Percentiles rank a stretch among this genome's conserved stretches.
phyloP scores from a whole-genome alignment of 2,329 filamentous ascomycete species.

The Plenodomus lindquistii region DNA sequence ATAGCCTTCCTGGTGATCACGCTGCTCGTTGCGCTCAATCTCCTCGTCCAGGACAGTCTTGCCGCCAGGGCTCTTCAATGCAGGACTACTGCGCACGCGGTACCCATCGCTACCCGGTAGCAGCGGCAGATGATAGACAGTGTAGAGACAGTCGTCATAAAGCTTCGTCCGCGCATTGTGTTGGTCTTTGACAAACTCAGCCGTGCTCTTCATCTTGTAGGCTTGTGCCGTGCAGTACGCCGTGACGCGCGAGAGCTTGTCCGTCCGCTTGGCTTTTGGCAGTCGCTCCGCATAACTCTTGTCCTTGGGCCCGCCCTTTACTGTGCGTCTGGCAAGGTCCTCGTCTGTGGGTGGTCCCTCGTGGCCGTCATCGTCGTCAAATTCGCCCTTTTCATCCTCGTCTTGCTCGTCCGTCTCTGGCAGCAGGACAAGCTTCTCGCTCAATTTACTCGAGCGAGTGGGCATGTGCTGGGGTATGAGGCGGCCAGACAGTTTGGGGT shows the following conservation, averaged over 20 bases:
- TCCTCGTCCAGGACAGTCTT: slow-evolving; percentile 92
- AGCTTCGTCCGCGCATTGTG: slow-evolving; percentile 93
- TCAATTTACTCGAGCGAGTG: slow-evolving; percentile 87
- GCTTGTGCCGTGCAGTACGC: slow-evolving; percentile 96
- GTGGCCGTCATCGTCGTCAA: slow-evolving; percentile 59
- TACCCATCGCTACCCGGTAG: slow-evolving; percentile 86
- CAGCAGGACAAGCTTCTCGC: slow-evolving; percentile 93
- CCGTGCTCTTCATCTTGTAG: slow-evolving; percentile 87
- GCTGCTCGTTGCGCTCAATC: slow-evolving; percentile 88
- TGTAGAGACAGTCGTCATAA: slow-evolving; percentile 97
- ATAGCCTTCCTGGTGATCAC: slow-evolving; percentile 90
- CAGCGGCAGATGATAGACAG: slow-evolving; percentile 89
- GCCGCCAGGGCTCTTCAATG: slow-evolving; percentile 89
- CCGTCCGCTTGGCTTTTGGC: slow-evolving; percentile 82
- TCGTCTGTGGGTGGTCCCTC: slow-evolving; percentile 68
- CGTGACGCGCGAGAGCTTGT: slow-evolving; percentile 86
- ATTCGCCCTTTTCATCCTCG: slow-evolving; percentile 57
- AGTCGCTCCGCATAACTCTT: slow-evolving; percentile 95
- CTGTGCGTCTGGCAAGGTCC: slow-evolving; percentile 66
- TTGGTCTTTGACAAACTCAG: slow-evolving; percentile 82
- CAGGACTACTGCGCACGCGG: slow-evolving; percentile 83
- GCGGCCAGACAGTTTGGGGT: slow-evolving; percentile 61
- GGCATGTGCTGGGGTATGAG: slow-evolving; percentile 68
- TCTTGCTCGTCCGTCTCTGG: slow-evolving; percentile 72
- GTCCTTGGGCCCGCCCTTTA: slow-evolving; percentile 64